Evolutionary conservation across 2,329 filamentous ascomycete genomes (phyloP).

Genomic region (Fusarium stilboides): DNA sequence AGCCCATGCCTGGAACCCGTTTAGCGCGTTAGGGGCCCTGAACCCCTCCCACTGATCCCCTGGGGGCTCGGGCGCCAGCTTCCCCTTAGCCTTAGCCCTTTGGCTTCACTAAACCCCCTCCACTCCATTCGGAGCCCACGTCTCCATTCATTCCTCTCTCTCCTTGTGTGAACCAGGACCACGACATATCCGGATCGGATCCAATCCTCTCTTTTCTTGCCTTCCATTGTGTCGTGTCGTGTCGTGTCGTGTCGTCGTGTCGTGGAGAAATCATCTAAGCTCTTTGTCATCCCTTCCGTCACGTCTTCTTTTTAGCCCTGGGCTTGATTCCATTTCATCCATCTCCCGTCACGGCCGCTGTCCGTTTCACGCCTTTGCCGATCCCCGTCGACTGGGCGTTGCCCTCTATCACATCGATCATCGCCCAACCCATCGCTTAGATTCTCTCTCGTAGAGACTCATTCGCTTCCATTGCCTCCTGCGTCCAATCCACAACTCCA

Average conservation of each 20-base stretch:
- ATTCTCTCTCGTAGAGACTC: conserved; percentile 25
- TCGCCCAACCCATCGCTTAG: conserved; percentile 32
- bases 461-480: conserved; percentile 37
- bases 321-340: conserved; percentile 21
- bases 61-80: background rate
- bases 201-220: conserved; percentile 42
- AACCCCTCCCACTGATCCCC: conserved; percentile 36
- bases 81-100: conserved; percentile 1
- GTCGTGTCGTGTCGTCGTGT: conserved; percentile 3
- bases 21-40: conserved; percentile 40
- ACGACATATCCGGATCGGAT: conserved; percentile 42
- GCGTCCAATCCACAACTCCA: conserved; percentile 23
- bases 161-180: conserved; percentile 40
- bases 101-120: conserved; percentile 30
- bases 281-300: conserved; percentile 28
- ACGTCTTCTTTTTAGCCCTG: conserved; percentile 21
- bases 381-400: conserved; percentile 32
- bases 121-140: conserved; percentile 45
- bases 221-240: conserved; percentile 20
- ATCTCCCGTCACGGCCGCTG: conserved; percentile 22
- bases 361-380: conserved; percentile 29
- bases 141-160: conserved; percentile 48
- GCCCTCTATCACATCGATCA: conserved; percentile 29
- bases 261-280: conserved; percentile 11
- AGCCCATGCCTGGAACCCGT: conserved; percentile 42